Evolutionary conservation across 768 basidiomycete genomes (phyloP).

Genomic region (Clathrus columnatus): DNA sequence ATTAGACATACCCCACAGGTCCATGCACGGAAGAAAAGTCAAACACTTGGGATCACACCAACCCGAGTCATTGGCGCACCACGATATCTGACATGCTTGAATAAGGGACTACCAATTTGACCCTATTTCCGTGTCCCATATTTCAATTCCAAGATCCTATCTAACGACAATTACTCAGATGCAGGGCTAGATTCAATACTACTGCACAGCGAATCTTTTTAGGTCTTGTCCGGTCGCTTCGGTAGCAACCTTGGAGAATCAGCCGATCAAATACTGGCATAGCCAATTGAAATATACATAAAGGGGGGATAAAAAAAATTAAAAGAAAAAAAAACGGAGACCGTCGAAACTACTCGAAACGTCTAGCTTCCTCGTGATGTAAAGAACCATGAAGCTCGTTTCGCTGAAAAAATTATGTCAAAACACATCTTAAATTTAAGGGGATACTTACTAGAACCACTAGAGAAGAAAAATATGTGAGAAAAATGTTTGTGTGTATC

Average conservation of each 20-base stretch:
- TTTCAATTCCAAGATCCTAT: not conserved
- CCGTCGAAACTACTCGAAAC: constrained; percentile 20
- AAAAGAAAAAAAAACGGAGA: constrained; percentile 24
- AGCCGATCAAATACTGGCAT: not conserved
- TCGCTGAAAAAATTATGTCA: constrained; percentile 40
- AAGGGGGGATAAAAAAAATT: constrained; percentile 16
- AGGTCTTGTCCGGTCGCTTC: constrained; percentile 16
- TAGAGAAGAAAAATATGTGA: too few species aligned
- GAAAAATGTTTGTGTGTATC: constrained; percentile 13
- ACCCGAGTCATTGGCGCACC: not conserved
- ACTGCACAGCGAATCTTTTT: not conserved
- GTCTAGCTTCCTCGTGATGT: constrained; percentile 21
- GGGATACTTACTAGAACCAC: constrained; percentile 21
- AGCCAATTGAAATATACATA: not conserved
- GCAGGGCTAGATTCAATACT: not conserved
- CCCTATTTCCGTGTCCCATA: not conserved
- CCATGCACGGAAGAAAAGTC: constrained; percentile 7
- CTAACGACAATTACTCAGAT: not conserved
- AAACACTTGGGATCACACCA: not conserved
- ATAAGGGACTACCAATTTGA: not conserved
- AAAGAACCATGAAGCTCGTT: constrained; percentile 92
- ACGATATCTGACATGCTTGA: not conserved
- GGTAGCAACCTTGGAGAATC: constrained; percentile 11
- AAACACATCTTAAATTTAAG: constrained; percentile 13
- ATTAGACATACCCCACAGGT: not conserved